A percentile compares a stretch with the other conserved stretches of the same genome.
phyloP scores from a whole-genome alignment of 2,329 filamentous ascomycete species.

The Ophiostoma populinum region DNA sequence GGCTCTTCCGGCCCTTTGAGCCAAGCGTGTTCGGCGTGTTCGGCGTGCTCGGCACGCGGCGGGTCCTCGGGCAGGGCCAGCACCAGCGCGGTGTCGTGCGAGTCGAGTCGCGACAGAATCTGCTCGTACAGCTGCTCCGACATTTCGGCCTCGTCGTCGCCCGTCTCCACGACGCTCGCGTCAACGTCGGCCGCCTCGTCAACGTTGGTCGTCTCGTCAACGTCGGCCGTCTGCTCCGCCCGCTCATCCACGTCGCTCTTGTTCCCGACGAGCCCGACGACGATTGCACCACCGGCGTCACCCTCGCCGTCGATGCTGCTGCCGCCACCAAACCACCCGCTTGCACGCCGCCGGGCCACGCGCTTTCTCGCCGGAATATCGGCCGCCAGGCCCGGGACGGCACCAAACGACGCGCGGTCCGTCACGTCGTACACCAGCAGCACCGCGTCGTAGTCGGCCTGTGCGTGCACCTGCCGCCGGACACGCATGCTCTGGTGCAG shows the following conservation, averaged over 20 bases:
- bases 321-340: not conserved
- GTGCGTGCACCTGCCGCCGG: conserved; percentile 12
- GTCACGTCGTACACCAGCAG: conserved; percentile 16
- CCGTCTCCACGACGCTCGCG: too few species aligned
- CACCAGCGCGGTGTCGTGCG: too few species aligned
- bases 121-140: too few species aligned
- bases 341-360: conserved; percentile 5
- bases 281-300: conserved; percentile 15
- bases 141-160: too few species aligned
- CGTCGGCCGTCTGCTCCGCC: too few species aligned
- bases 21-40: too few species aligned
- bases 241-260: conserved; percentile 24
- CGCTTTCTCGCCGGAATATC: conserved; percentile 13
- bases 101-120: too few species aligned
- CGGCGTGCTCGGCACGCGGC: too few species aligned
- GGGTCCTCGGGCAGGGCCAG: too few species aligned
- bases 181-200: not conserved
- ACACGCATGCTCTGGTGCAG: conserved; percentile 11
- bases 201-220: not conserved
- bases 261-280: conserved; percentile 55
- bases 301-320: conserved; percentile 5
- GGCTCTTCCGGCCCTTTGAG: not conserved
- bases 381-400: conserved; percentile 9
- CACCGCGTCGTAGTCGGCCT: conserved; percentile 15
- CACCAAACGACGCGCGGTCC: conserved; percentile 12